Evolutionary conservation across 495 filamentous ascomycete genomes (phyloP).

Genomic region (Arthonia radiata): DNA sequence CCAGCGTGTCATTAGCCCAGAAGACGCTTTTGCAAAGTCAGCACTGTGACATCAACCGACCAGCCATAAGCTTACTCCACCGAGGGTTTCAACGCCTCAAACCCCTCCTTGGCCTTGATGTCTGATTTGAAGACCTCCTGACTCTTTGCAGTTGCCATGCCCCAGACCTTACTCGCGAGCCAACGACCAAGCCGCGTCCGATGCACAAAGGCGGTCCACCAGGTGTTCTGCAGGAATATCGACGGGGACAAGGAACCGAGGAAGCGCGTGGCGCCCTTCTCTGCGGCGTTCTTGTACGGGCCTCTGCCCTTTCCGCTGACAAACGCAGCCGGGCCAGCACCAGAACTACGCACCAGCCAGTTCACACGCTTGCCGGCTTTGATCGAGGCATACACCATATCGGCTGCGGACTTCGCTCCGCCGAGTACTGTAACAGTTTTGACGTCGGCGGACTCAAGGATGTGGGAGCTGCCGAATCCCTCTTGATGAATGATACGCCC

Average conservation of each 20-base stretch:
- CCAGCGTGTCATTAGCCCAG: constrained; percentile 16
- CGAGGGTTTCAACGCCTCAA: constrained; percentile 12
- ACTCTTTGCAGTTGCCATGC: constrained; percentile 5
- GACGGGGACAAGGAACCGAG: constrained; percentile 5
- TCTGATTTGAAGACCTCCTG: constrained; percentile 5
- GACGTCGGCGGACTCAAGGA: neutral
- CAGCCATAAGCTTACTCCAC: constrained; percentile 6
- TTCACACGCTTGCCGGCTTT: constrained; percentile 3
- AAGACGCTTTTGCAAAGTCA: constrained; percentile 12
- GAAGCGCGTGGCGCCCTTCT: too few relatives aligned
- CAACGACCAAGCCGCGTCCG: constrained; percentile 8
- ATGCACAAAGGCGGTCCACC: constrained; percentile 13
- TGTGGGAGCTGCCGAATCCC: constrained; percentile 1
- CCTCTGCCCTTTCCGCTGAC: too few relatives aligned
- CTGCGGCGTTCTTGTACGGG: too few relatives aligned
- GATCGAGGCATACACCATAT: constrained; percentile 1
- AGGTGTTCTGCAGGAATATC: constrained; percentile 6
- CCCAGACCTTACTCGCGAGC: constrained; percentile 9
- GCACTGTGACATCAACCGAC: too few relatives aligned
- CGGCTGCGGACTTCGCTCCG: constrained; percentile 3
- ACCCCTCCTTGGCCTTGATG: constrained; percentile 10
- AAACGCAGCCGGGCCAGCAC: constrained; percentile 2
- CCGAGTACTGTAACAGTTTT: constrained; percentile 1
- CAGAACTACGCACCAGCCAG: constrained; percentile 2
- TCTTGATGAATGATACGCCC: constrained; percentile 2